Evolutionary conservation across 2,329 filamentous ascomycete genomes (phyloP).

Genomic region (Phialophora expanda): DNA sequence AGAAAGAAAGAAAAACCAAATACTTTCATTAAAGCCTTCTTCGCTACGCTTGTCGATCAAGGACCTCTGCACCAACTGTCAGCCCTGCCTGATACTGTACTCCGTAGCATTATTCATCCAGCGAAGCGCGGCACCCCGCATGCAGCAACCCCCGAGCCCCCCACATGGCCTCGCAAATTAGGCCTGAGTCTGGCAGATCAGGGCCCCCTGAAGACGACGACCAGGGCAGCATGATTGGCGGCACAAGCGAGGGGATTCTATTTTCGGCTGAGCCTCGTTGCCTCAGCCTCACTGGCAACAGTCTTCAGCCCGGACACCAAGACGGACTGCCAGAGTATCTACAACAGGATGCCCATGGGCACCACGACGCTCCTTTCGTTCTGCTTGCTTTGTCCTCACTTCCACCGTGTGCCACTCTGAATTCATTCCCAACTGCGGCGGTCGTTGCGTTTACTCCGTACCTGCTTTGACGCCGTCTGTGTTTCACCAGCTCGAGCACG

Average conservation of each 20-base stretch:
- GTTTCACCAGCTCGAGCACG: neutral
- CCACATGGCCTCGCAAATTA: neutral
- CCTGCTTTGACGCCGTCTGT: neutral
- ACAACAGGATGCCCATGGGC: neutral
- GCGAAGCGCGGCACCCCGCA: neutral
- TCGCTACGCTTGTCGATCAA: neutral
- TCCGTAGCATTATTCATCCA: neutral
- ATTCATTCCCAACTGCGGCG: neutral
- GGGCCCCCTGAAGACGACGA: neutral
- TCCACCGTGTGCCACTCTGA: neutral
- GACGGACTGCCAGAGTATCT: too few relatives aligned
- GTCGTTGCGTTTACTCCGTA: neutral
- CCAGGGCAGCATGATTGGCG: neutral
- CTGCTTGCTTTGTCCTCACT: neutral
- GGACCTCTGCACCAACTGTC: neutral
- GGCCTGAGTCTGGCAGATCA: neutral
- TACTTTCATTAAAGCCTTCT: neutral
- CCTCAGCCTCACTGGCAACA: conserved; percentile 5
- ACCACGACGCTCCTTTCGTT: neutral
- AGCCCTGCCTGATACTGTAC: neutral
- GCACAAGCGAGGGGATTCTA: neutral
- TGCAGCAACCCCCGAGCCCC: neutral
- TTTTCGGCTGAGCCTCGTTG: conserved; percentile 6
- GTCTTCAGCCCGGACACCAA: neutral
- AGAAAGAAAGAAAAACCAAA: neutral